phyloP scores from a whole-genome alignment of 805 yeast genomes.

The Cyberlindnera sargentensis region DNA sequence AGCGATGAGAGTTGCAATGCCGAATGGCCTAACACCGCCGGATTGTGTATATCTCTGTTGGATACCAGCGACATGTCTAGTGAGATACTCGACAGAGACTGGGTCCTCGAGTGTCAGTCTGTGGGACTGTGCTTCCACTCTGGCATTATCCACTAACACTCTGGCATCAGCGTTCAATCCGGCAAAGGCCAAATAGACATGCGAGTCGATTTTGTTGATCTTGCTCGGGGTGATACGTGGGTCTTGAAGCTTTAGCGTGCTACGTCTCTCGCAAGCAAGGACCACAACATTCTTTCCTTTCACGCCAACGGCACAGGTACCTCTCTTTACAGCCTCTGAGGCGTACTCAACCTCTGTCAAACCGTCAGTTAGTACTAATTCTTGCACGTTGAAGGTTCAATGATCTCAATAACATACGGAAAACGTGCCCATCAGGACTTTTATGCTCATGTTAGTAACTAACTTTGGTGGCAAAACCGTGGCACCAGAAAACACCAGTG shows the following conservation, averaged over 20 bases:
- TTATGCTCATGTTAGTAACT: conserved; percentile 25
- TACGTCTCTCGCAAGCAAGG: conserved; percentile 93
- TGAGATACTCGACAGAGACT: conserved; percentile 83
- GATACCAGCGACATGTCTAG: conserved; percentile 94
- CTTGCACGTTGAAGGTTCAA: not conserved
- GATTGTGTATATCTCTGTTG: conserved; percentile 96
- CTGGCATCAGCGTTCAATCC: conserved; percentile 99
- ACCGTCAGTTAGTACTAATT: conserved; percentile 4
- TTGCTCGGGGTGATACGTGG: conserved; percentile 94
- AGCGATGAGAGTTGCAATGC: conserved; percentile 89
- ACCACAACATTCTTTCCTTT: conserved; percentile 87
- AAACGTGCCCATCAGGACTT: conserved; percentile 97
- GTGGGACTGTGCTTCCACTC: conserved; percentile 95
- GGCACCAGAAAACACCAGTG: not conserved
- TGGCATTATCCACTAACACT: conserved; percentile 87
- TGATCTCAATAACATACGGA: conserved; percentile 44
- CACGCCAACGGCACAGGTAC: conserved; percentile 97
- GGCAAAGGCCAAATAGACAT: conserved; percentile 88
- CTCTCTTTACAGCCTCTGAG: conserved; percentile 94
- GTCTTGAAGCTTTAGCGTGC: conserved; percentile 91
- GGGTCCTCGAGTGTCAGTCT: conserved; percentile 92
- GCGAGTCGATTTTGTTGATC: conserved; percentile 85
- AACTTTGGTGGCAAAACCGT: conserved; percentile 1
- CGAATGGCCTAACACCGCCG: conserved; percentile 98
- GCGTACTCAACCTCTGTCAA: conserved; percentile 89